These are phyloP conservation scores for Botryotinia globosa DNA, from an alignment of 2,329 filamentous ascomycete genomes.

Conservation along the genomic window DNA sequence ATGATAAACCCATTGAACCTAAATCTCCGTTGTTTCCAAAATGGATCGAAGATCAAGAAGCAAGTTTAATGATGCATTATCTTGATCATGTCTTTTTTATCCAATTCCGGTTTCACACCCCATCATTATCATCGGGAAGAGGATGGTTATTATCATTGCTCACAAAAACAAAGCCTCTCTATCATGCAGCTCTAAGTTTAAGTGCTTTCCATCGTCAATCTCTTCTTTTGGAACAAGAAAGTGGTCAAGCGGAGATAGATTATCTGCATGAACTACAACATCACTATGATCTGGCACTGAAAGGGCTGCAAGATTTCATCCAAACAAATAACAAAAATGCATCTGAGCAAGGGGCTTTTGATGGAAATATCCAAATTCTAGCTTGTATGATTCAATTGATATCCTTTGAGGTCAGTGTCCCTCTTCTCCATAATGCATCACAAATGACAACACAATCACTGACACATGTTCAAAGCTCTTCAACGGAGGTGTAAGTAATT, in stretches of 20 bases:
- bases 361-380: conserved; percentile 16
- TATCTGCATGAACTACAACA: conserved; percentile 21
- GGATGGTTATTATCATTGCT: conserved; percentile 60
- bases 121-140: conserved; percentile 53
- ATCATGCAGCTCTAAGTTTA: conserved; percentile 54
- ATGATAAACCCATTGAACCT: background rate
- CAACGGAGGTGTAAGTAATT: conserved; percentile 47
- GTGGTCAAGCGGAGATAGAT: conserved; percentile 14
- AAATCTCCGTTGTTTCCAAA: conserved; percentile 9
- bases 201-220: conserved; percentile 54
- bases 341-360: conserved; percentile 10
- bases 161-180: conserved; percentile 54
- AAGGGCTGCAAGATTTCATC: conserved; percentile 13
- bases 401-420: conserved; percentile 15
- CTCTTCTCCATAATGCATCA: background rate
- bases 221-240: conserved; percentile 22
- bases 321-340: background rate
- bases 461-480: conserved; percentile 22
- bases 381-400: conserved; percentile 22
- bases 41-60: conserved; percentile 24
- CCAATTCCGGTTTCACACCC: conserved; percentile 60
- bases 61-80: conserved; percentile 53
- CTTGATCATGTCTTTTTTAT: conserved; percentile 61
- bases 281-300: conserved; percentile 15
- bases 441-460: background rate